Base-by-base conservation (phyloP, 2,329 filamentous ascomycete genomes). In the Sarocladiaceae sp. region DNA sequence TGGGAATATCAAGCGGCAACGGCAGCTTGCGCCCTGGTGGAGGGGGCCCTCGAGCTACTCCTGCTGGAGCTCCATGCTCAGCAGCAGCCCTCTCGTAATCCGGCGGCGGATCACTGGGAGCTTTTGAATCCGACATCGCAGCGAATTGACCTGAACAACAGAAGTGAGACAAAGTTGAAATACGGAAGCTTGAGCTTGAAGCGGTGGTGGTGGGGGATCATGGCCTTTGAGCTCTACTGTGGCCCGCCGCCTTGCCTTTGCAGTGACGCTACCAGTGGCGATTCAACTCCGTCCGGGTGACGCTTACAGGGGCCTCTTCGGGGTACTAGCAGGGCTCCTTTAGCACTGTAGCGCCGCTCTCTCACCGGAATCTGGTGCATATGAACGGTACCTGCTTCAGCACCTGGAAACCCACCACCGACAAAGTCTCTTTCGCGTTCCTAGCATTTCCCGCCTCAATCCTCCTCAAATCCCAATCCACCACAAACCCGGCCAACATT, bases 1-100 rank as follows among this genome's bases (percentile, higher is more conserved):
- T 82, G 13, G 91, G 90, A 15, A 97, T 74, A 49, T 88, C 76
- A 49, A 97, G 78, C 1, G 86, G 85, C 33, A 78, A 71, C 6
- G 80, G 79, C 12, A 72, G 72, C 45, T 70, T 70, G 44, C 65
- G 67, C 42, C 65, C 53, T n/a, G 68, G 65, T 31, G 51, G 42
- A 42, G 47, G 46, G 20, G 44, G 47, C 46, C 42, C 47, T 6
- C 37, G 21, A 16, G 37, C n/a, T 31, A 51, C 56, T 11, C 54
- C 58, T 29, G 53, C 46, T 40, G 57, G 47, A 11, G 44, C 45
- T 27, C 51, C 53, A 43, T 71, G 68, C 39, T 69, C 63, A 20
- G 61, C 54, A 27, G 64, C 58, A 9, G 66, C 59, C 45, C 67
- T 61, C 33, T 62, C 58, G 57, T 77, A 73, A 45, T 69, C 64